These are phyloP conservation scores for Penicillium coprophilum DNA, from an alignment of 495 filamentous ascomycete species.

Conservation along the genomic window DNA sequence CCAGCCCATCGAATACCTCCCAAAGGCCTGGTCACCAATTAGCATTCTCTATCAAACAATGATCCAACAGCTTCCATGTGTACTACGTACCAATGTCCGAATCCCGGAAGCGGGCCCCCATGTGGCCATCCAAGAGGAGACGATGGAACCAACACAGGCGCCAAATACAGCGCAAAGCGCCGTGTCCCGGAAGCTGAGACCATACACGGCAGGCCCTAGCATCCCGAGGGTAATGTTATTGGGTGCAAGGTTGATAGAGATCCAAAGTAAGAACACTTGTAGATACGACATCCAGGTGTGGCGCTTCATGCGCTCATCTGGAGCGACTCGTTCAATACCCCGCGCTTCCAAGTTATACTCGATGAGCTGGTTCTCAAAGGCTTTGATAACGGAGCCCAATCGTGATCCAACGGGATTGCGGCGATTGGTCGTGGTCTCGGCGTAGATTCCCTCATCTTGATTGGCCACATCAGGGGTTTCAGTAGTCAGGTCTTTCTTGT, in stretches of 20 bases:
- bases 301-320: slow-evolving; percentile 55
- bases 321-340: slow-evolving; percentile 69
- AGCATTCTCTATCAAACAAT: slow-evolving; percentile 8
- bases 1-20: slow-evolving; percentile 76
- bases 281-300: slow-evolving; percentile 58
- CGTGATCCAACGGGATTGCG: slow-evolving; percentile 28
- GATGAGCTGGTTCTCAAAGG: slow-evolving; percentile 45
- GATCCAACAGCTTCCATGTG: background rate
- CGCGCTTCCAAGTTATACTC: slow-evolving; percentile 66
- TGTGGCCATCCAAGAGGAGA: slow-evolving; percentile 67
- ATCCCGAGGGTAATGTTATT: slow-evolving; percentile 77
- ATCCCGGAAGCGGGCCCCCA: slow-evolving; percentile 72
- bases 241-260: slow-evolving; percentile 72
- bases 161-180: slow-evolving; percentile 67
- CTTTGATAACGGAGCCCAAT: slow-evolving; percentile 34
- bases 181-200: slow-evolving; percentile 65
- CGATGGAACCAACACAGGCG: slow-evolving; percentile 54
- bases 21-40: slow-evolving; percentile 52
- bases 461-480: slow-evolving; percentile 12
- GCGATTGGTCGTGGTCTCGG: slow-evolving; percentile 10
- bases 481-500: slow-evolving; percentile 24
- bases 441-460: slow-evolving; percentile 24
- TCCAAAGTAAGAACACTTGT: slow-evolving; percentile 68
- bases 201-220: slow-evolving; percentile 68
- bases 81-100: slow-evolving; percentile 57